Conservation (phyloP, 768 basidiomycete species). For the Rhodotorula taiwanensis region DNA sequence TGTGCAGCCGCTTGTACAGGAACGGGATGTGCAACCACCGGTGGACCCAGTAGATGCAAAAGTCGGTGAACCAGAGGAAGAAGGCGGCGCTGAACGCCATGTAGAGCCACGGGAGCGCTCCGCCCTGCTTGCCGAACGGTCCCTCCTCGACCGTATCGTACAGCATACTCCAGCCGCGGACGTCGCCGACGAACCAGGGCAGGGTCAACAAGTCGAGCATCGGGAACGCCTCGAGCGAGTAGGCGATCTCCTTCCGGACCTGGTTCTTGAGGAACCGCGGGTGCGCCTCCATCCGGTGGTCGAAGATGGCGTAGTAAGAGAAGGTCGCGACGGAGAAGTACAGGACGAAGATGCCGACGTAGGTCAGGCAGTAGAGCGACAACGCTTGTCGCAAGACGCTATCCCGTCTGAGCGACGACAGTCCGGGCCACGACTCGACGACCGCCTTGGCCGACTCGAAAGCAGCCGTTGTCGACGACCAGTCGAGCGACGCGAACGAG, state of each 20-base stretch:
- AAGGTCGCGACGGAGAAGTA: slow-evolving; percentile 84
- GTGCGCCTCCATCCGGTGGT: slow-evolving; percentile 74
- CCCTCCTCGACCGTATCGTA: slow-evolving; percentile 73
- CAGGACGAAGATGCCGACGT: slow-evolving; percentile 71
- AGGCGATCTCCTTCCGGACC: slow-evolving; percentile 62
- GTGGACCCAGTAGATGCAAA: slow-evolving; percentile 94
- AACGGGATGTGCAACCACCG: slow-evolving; percentile 74
- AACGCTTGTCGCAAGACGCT: slow-evolving; percentile 56
- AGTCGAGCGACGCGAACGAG: slow-evolving; percentile 13
- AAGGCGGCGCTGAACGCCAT: slow-evolving; percentile 34
- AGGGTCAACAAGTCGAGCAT: slow-evolving; percentile 73
- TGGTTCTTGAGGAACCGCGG: slow-evolving; percentile 89
- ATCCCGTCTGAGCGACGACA: slow-evolving; percentile 21
- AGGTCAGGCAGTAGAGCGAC: slow-evolving; percentile 64
- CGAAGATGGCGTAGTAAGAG: slow-evolving; percentile 81
- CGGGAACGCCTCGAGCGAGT: slow-evolving; percentile 70
- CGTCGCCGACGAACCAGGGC: slow-evolving; percentile 90
- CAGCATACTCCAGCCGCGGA: slow-evolving; percentile 70
- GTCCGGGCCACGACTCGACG: slow-evolving; percentile 21
- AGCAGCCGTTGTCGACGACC: not conserved
- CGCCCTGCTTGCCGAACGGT: slow-evolving; percentile 38
- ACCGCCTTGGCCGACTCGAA: slow-evolving; percentile 5
- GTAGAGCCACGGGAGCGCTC: slow-evolving; percentile 37
- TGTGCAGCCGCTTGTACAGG: slow-evolving; percentile 86
- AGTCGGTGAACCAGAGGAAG: slow-evolving; percentile 83